Evolutionary conservation across 2,329 filamentous ascomycete genomes (phyloP).

Genomic region (Stachybotrys echinatus): DNA sequence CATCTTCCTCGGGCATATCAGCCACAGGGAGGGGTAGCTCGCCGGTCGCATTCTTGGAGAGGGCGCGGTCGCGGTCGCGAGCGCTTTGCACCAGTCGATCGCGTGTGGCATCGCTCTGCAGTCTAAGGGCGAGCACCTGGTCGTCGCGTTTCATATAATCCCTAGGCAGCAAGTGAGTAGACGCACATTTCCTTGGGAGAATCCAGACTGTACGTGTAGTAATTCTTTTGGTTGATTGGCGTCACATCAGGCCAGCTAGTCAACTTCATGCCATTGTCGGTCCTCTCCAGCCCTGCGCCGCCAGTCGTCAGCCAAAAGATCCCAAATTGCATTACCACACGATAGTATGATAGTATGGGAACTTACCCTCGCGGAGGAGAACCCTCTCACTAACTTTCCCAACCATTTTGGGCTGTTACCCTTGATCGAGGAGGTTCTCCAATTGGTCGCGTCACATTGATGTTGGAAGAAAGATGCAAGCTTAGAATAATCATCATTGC

Average conservation of each 20-base stretch:
- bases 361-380: constrained; percentile 56
- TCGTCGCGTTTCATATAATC: constrained; percentile 99
- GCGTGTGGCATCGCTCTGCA: constrained; percentile 81
- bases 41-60: constrained; percentile 68
- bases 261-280: constrained; percentile 97
- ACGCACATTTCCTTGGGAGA: not conserved
- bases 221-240: constrained; percentile 99
- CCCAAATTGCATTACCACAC: not conserved
- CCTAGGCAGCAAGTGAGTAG: constrained; percentile 37
- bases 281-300: constrained; percentile 76
- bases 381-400: constrained; percentile 62
- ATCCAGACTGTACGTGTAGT: constrained; percentile 71
- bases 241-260: constrained; percentile 88
- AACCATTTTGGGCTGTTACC: constrained; percentile 40
- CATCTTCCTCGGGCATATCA: constrained; percentile 54
- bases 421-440: constrained; percentile 9
- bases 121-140: constrained; percentile 82
- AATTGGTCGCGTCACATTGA: constrained; percentile 14
- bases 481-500: constrained; percentile 4
- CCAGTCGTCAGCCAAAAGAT: constrained; percentile 16
- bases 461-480: constrained; percentile 9
- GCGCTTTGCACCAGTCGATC: constrained; percentile 80
- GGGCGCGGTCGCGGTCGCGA: constrained; percentile 79
- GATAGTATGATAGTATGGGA: not conserved
- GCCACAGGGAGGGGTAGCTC: constrained; percentile 57